Evolutionary conservation across 2,329 filamentous ascomycete species (phyloP).

Genomic region (Chalaropsis thielavioides): DNA sequence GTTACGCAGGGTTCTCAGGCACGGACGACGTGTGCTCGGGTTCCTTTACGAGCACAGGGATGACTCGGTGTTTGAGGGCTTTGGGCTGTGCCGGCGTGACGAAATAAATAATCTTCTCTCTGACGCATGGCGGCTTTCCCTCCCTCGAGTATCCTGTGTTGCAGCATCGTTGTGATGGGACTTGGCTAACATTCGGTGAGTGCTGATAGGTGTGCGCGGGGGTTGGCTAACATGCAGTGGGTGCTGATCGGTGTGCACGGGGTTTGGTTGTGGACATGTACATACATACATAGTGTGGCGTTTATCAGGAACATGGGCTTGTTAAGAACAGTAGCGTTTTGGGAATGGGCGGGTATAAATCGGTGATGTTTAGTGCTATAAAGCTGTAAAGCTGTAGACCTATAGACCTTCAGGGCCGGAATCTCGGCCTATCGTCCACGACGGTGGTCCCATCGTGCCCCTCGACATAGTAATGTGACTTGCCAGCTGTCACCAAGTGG

Average conservation of each 20-base stretch:
- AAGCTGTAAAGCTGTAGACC: no score
- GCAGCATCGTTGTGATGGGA: not conserved
- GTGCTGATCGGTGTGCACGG: not conserved
- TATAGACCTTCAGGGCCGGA: no score
- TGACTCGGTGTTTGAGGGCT: slow-evolving; percentile 10
- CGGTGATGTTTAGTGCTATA: no score
- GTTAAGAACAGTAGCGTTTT: not conserved
- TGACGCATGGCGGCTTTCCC: slow-evolving; percentile 24
- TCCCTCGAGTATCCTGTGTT: not conserved
- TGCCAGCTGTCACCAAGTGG: not conserved
- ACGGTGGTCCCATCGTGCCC: no score
- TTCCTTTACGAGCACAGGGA: slow-evolving; percentile 2
- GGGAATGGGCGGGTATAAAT: not conserved
- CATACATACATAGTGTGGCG: not conserved
- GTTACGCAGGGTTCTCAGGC: slow-evolving; percentile 19
- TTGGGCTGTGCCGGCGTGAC: slow-evolving; percentile 23
- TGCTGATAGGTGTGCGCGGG: no score
- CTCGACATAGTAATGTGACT: no score
- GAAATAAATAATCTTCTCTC: slow-evolving; percentile 39
- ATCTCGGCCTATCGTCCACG: no score
- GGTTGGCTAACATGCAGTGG: not conserved
- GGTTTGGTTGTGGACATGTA: no score
- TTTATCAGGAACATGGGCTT: not conserved
- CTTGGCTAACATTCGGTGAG: not conserved
- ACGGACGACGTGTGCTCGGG: slow-evolving; percentile 4